These are phyloP conservation scores for Dictyostelium firmibasis DNA, from an alignment of 78 protist genomes.

Conservation along the genomic window DNA sequence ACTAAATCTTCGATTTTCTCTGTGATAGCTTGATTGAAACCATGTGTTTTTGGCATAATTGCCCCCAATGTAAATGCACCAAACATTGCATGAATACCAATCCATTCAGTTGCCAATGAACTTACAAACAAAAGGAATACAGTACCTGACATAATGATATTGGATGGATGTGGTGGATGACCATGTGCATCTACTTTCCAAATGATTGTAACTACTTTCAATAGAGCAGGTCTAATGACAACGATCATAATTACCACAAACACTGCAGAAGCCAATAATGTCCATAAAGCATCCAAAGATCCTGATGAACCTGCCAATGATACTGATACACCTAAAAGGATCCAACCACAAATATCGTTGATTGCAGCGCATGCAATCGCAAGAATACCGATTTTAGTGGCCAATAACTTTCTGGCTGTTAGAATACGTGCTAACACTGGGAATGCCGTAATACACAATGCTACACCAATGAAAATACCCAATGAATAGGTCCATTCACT, in stretches of 20 bases:
- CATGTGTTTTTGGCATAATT: conserved; percentile 53
- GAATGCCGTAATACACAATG: conserved; percentile 83
- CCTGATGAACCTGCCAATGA: conserved; percentile 40
- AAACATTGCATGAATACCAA: conserved; percentile 87
- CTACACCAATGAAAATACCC: conserved; percentile 77
- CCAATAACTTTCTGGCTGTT: conserved; percentile 44
- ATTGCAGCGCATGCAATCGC: conserved; percentile 77
- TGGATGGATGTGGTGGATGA: conserved; percentile 46
- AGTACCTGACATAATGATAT: conserved; percentile 18
- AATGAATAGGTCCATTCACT: conserved; percentile 54
- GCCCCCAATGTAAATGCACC: conserved; percentile 82
- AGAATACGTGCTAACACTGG: conserved; percentile 79
- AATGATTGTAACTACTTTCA: background rate
- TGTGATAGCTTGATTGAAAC: conserved; percentile 68
- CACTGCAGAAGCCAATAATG: conserved; percentile 17
- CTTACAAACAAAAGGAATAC: conserved; percentile 11
- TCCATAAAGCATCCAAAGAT: conserved; percentile 55
- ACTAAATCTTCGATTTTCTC: conserved; percentile 78
- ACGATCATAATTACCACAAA: conserved; percentile 46
- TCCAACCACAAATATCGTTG: conserved; percentile 81
- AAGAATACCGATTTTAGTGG: conserved; percentile 61
- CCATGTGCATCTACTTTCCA: conserved; percentile 23
- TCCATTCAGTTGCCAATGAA: conserved; percentile 64
- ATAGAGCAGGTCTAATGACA: conserved; percentile 19
- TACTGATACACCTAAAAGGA: conserved; percentile 61